Percentiles rank a stretch among this genome's conserved stretches.
phyloP scores from a whole-genome alignment of 345 rosid genomes.

The Eucalyptus cloeziana region DNA sequence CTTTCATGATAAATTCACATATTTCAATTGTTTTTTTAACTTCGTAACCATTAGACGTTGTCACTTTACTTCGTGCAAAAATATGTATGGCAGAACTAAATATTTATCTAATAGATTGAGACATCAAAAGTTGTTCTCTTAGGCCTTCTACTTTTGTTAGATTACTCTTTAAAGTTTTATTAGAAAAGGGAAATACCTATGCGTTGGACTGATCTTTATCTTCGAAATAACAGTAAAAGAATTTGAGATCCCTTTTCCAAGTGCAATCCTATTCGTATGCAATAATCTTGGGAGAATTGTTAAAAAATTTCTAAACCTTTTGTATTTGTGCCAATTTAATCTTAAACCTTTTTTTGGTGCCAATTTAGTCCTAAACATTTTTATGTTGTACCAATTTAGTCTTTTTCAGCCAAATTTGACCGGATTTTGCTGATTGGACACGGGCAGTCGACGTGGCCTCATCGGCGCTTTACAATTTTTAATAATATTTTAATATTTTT shows the following conservation, averaged over 20 bases:
- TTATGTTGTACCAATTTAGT: too few relatives aligned
- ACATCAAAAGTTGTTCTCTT: not conserved
- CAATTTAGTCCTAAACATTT: too few relatives aligned
- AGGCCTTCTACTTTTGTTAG: not conserved
- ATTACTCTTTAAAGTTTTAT: not conserved
- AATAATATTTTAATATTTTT: too few relatives aligned
- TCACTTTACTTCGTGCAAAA: not conserved
- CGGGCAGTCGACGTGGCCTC: rapidly evolving
- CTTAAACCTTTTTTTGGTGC: too few relatives aligned
- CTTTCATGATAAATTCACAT: too few relatives aligned
- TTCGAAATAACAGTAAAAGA: too few relatives aligned
- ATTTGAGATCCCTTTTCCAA: not conserved
- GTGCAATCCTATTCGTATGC: not conserved
- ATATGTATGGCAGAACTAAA: not conserved
- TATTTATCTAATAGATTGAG: not conserved
- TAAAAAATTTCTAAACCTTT: rapidly evolving
- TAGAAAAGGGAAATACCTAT: not conserved
- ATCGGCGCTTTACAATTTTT: rapidly evolving
- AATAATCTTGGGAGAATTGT: too few relatives aligned
- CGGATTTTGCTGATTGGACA: rapidly evolving
- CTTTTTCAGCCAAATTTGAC: rapidly evolving
- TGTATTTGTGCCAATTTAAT: too few relatives aligned
- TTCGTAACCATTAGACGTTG: not conserved
- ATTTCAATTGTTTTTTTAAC: not conserved
- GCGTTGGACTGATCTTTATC: not conserved